Percentiles rank a stretch among this genome's conserved stretches.
phyloP scores from a whole-genome alignment of 2,329 filamentous ascomycete species.

The Malbranchea cinnamomea region DNA sequence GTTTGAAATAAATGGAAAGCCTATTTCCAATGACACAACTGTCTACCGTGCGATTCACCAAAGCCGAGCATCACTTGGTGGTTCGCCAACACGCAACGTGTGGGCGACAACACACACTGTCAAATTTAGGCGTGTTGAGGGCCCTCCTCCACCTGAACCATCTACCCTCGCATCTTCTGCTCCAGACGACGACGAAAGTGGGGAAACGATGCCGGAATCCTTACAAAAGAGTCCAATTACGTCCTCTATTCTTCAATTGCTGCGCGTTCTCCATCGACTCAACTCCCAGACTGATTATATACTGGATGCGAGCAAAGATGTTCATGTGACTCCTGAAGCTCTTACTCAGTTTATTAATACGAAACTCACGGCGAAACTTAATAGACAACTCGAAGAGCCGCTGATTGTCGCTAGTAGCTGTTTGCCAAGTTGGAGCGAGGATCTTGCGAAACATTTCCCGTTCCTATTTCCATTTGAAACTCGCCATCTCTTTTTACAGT shows the following conservation, averaged over 20 bases:
- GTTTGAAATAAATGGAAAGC: constrained; percentile 73
- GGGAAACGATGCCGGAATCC: constrained; percentile 56
- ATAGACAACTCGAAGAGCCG: constrained; percentile 90
- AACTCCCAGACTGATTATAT: constrained; percentile 92
- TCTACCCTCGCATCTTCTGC: constrained; percentile 38
- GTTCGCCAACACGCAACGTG: constrained; percentile 58
- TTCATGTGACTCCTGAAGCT: constrained; percentile 64
- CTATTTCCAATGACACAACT: constrained; percentile 80
- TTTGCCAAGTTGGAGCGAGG: constrained; percentile 88
- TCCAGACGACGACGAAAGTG: constrained; percentile 34
- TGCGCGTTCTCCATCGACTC: constrained; percentile 81
- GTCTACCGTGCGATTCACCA: constrained; percentile 89
- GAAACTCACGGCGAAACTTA: constrained; percentile 93
- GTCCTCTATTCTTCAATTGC: constrained; percentile 69
- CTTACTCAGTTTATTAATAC: constrained; percentile 95
- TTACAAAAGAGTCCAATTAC: constrained; percentile 72
- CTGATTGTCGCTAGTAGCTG: constrained; percentile 95
- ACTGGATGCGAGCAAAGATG: constrained; percentile 58
- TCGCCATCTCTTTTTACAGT: constrained; percentile 89
- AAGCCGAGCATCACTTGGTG: constrained; percentile 45
- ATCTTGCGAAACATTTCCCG: constrained; percentile 80
- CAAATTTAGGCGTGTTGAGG: constrained; percentile 74
- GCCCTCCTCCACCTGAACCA: constrained; percentile 62
- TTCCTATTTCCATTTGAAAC: constrained; percentile 98
- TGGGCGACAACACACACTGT: constrained; percentile 87